phyloP scores from a whole-genome alignment of 768 basidiomycete genomes.

The Mycena kentingensis region DNA sequence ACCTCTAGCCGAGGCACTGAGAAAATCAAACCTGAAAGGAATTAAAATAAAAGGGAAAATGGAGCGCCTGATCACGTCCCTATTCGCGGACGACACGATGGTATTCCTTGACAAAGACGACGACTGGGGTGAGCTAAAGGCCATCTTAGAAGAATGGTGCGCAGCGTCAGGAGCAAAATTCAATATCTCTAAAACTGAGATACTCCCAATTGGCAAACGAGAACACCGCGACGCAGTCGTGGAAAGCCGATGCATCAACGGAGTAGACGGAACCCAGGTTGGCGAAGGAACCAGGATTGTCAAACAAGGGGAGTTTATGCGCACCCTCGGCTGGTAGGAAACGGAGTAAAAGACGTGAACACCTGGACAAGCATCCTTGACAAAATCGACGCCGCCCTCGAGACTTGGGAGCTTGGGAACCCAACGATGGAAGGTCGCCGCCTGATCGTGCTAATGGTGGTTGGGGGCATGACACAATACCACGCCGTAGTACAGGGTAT shows the following conservation, averaged over 20 bases:
- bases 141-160: conserved; percentile 7
- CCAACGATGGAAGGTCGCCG: conserved; percentile 14
- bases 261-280: background rate
- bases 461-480: conserved; percentile 25
- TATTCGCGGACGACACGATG: conserved; percentile 8
- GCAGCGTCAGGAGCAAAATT: conserved; percentile 14
- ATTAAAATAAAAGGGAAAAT: background rate
- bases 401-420: conserved; percentile 13
- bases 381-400: conserved; percentile 4
- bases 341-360: background rate
- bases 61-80: conserved; percentile 1
- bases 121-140: background rate
- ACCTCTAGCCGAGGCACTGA: background rate
- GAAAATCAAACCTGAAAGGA: background rate
- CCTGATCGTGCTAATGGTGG: conserved; percentile 11
- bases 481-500: conserved; percentile 25
- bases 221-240: background rate
- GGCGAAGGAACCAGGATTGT: background rate
- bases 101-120: conserved; percentile 1
- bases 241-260: background rate
- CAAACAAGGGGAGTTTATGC: background rate
- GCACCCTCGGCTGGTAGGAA: conserved; percentile 5
- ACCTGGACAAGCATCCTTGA: conserved; percentile 8
- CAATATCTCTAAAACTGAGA: conserved; percentile 26
- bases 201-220: conserved; percentile 26